Conservation (phyloP, 2,329 filamentous ascomycete species). For the Colletotrichum truncatum region DNA sequence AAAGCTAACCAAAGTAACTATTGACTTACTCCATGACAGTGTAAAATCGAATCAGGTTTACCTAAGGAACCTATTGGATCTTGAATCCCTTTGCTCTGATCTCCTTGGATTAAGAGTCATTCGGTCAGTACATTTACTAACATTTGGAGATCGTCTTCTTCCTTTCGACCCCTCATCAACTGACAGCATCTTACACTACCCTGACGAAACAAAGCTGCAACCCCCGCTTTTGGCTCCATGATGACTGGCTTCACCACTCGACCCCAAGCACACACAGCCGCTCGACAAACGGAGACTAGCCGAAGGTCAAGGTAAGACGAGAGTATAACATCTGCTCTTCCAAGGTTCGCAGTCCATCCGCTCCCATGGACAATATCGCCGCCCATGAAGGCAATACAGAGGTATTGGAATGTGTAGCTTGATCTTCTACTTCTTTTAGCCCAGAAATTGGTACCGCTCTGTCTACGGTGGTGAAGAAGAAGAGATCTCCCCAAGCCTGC, state of each 20-base stretch:
- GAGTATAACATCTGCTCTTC: constrained; percentile 62
- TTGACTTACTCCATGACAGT: too few relatives aligned
- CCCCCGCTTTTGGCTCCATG: constrained; percentile 17
- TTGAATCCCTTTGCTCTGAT: too few relatives aligned
- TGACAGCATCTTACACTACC: constrained; percentile 13
- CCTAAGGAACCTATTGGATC: too few relatives aligned
- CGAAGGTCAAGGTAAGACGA: constrained; percentile 64
- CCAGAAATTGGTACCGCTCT: not conserved
- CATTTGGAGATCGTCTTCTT: too few relatives aligned
- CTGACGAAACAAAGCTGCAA: constrained; percentile 23
- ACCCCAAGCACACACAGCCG: constrained; percentile 52
- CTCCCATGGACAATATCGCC: constrained; percentile 36
- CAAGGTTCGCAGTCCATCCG: constrained; percentile 53
- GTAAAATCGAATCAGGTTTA: too few relatives aligned
- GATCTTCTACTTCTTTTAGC: not conserved
- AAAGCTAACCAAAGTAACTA: too few relatives aligned
- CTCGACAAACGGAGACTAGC: constrained; percentile 53
- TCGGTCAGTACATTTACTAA: too few relatives aligned
- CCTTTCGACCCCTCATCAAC: constrained; percentile 16
- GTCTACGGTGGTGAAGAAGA: constrained; percentile 33
- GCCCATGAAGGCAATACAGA: constrained; percentile 42
- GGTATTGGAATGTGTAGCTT: not conserved
- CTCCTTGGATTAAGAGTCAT: too few relatives aligned
- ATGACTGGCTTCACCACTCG: constrained; percentile 42
- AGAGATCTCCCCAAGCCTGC: constrained; percentile 57